Conservation (phyloP, 1,139 yeast genomes). For the Pichia sp. region DNA sequence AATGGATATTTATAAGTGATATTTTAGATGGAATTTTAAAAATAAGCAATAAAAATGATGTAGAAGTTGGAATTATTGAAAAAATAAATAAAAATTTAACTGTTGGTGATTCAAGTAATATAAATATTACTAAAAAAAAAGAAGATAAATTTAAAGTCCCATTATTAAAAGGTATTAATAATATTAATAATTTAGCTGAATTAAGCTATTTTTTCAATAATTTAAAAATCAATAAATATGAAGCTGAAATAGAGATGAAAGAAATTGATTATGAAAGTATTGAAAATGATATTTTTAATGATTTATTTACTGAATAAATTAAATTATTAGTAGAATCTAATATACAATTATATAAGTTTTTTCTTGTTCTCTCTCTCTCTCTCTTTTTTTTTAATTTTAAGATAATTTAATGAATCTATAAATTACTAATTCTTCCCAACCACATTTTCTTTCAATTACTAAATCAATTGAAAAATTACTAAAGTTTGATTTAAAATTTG, state of each 20-base stretch:
- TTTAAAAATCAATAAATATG: constrained; percentile 66
- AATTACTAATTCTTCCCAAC: constrained; percentile 91
- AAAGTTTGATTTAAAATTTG: constrained; percentile 34
- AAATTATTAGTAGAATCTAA: background rate
- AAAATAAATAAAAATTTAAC: constrained; percentile 32
- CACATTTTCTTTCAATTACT: constrained; percentile 69
- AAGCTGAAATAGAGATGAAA: constrained; percentile 56
- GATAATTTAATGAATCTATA: constrained; percentile 39
- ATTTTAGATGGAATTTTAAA: constrained; percentile 53
- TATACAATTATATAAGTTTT: background rate
- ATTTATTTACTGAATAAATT: constrained; percentile 35
- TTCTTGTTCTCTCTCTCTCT: too few relatives aligned
- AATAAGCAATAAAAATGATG: constrained; percentile 29
- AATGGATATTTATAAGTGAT: constrained; percentile 81
- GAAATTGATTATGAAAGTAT: constrained; percentile 45
- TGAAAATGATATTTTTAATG: constrained; percentile 48
- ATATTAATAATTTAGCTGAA: constrained; percentile 41
- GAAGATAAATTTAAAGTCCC: constrained; percentile 32
- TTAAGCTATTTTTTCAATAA: constrained; percentile 59
- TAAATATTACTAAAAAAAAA: background rate
- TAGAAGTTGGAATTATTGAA: constrained; percentile 42
- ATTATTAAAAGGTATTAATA: constrained; percentile 40
- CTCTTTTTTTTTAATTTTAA: background rate
- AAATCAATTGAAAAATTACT: constrained; percentile 37
- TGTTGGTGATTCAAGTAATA: constrained; percentile 2